These are phyloP conservation scores for Alternaria ethzedia DNA, from an alignment of 2,329 filamentous ascomycete genomes.

Conservation along the genomic window DNA sequence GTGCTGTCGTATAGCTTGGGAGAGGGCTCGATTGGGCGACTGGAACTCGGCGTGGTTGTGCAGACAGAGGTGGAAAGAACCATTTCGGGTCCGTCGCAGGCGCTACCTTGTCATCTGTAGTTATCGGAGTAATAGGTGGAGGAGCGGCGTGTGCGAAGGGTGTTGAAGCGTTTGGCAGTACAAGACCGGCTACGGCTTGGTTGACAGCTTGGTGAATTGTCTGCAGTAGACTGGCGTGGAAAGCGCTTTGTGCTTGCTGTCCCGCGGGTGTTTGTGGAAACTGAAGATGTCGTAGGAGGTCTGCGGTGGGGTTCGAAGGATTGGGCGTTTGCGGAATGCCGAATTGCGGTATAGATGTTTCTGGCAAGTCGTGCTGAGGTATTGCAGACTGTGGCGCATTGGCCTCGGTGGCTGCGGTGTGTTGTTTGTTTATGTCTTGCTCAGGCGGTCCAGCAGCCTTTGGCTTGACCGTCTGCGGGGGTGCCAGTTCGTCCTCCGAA, in stretches of 20 bases:
- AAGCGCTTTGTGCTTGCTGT: slow-evolving; percentile 35
- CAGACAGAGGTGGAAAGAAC: slow-evolving; percentile 33
- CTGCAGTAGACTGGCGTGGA: slow-evolving; percentile 31
- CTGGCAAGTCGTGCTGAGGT: background rate
- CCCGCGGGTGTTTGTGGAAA: slow-evolving; percentile 40
- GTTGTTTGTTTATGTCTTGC: background rate
- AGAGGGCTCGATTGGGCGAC: slow-evolving; percentile 19
- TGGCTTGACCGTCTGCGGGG: slow-evolving; percentile 19
- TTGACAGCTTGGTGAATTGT: slow-evolving; percentile 32
- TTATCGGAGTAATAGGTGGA: slow-evolving; percentile 7
- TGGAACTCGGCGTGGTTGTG: background rate
- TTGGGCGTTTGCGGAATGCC: slow-evolving; percentile 11
- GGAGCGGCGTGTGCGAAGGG: slow-evolving; percentile 4
- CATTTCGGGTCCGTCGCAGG: slow-evolving; percentile 38
- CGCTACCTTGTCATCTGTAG: slow-evolving; percentile 15
- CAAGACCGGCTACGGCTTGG: slow-evolving; percentile 29
- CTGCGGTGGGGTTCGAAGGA: slow-evolving; percentile 23
- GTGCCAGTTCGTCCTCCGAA: slow-evolving; percentile 41
- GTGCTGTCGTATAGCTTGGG: background rate
- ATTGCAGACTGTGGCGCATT: background rate
- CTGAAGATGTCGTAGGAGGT: slow-evolving; percentile 31
- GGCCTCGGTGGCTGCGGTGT: background rate
- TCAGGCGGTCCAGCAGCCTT: slow-evolving; percentile 1
- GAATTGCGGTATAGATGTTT: slow-evolving; percentile 3
- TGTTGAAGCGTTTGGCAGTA: slow-evolving; percentile 13